Evolutionary conservation across 345 rosid species (phyloP), one percentile per base, ranked within the genome.

Genomic region (Salix udensis): DNA sequence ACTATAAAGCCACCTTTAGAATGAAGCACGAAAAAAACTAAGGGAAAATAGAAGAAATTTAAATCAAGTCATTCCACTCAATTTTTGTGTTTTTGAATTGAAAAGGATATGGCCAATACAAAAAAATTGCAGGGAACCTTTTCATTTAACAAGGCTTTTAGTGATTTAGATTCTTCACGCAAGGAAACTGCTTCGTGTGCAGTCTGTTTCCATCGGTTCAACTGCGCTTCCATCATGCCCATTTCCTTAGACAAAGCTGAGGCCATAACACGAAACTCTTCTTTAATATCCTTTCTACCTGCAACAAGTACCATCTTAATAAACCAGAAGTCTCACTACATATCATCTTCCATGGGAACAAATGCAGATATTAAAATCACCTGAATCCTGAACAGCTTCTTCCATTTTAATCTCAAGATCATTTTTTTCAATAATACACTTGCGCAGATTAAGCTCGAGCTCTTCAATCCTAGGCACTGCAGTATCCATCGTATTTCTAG

Each of bases 241-340:
- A 96, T 87, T 87, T 93, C 99, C 81, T 89, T 96, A 6, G 96
- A 93, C 83, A 93, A 85, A 64, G 98, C 93, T n/a, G 94, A 86
- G 65, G 97, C 96, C 97, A 96, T 93, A 26, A 91, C 88, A 84
- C 80, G 85, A 80, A 96, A 88, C 86, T 96, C 98, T 21, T 82
- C 84, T 84, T 90, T 96, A 71, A 96, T 89, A 82, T 96, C 98
- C 65, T 91, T 86, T 81, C 97, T 88, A 48, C 92, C 99, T 96
- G 94, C 30, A 80, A 70, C 67, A 82, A 36, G 67, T 30, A 79
- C 77, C 69, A 72, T 30, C 52, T 66, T 71, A 9, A 64, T 78
- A 30, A 75, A 77, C 55, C 52, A 72, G 70, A 81, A 70, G 66
- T 75, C 70, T 46, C 76, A 68, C 60, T 61, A 67, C 12, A 71